Conservation (phyloP, 176 grass and related monocot genomes). For the Poa pratensis region DNA sequence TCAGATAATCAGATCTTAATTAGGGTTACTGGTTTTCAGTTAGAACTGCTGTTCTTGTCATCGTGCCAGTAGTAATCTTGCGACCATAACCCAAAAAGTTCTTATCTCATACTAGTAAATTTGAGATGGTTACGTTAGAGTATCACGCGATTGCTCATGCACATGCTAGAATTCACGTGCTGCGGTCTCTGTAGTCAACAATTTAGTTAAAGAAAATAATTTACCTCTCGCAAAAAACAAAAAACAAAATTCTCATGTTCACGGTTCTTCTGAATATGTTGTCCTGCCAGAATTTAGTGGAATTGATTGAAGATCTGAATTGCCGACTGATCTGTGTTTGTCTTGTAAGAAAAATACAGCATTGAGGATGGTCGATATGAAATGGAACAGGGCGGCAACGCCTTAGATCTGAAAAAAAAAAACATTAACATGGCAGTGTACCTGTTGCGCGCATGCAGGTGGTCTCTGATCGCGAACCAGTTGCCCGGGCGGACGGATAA, state of each 20-base stretch:
- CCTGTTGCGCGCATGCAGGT: conserved; percentile 53
- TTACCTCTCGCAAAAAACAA: background rate
- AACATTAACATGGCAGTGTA: no score
- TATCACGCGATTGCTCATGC: no score
- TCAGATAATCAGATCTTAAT: background rate
- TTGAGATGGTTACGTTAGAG: no score
- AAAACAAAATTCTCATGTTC: background rate
- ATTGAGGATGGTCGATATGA: background rate
- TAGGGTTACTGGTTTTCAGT: background rate
- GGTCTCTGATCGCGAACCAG: conserved; percentile 93
- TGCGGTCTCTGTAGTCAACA: background rate
- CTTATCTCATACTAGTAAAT: no score
- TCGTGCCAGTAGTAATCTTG: background rate
- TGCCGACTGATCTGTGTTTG: background rate
- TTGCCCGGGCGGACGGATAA: conserved; percentile 94
- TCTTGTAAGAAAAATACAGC: background rate
- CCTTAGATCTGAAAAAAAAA: no score
- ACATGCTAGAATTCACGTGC: background rate
- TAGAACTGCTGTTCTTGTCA: background rate
- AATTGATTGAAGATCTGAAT: background rate
- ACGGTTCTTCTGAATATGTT: background rate
- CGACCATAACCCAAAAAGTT: background rate
- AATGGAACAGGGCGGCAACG: no score
- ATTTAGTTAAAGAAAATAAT: background rate
- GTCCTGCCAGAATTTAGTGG: background rate